These are phyloP conservation scores for Candida jianshihensis DNA, from an alignment of 805 yeast genomes.

Conservation along the genomic window DNA sequence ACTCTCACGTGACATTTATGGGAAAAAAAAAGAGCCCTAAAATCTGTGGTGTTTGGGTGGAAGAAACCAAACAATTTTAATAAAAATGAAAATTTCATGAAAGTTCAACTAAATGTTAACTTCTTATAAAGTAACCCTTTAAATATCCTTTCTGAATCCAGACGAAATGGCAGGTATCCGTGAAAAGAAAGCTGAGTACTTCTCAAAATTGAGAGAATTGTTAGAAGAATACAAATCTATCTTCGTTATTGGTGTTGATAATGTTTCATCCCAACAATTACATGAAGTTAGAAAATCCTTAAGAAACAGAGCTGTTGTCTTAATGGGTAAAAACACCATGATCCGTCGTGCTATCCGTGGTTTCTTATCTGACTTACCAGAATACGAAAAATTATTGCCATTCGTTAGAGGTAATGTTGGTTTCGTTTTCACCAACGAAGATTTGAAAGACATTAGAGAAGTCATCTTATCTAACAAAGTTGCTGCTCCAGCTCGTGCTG, in stretches of 20 bases:
- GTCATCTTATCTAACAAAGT: slow-evolving; percentile 85
- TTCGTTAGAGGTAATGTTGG: slow-evolving; percentile 98
- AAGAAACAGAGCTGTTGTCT: slow-evolving; percentile 90
- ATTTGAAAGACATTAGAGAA: slow-evolving; percentile 90
- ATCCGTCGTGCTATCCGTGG: slow-evolving; percentile 99
- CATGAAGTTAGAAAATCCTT: slow-evolving; percentile 97
- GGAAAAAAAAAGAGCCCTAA: background rate
- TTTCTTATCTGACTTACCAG: slow-evolving; percentile 89
- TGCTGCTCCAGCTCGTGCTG: slow-evolving; percentile 99
- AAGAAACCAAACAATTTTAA: background rate
- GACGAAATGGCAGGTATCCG: slow-evolving; percentile 99
- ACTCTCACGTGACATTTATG: too few relatives aligned
- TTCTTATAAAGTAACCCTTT: slow-evolving; percentile 41
- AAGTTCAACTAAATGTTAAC: background rate
- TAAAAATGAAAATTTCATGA: background rate
- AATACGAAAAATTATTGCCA: slow-evolving; percentile 91
- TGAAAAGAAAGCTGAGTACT: slow-evolving; percentile 95
- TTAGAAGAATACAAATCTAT: slow-evolving; percentile 96
- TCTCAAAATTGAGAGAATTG: slow-evolving; percentile 88
- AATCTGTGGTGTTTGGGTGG: background rate
- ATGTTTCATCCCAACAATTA: slow-evolving; percentile 99
- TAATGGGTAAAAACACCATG: slow-evolving; percentile 99
- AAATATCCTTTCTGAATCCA: slow-evolving; percentile 77
- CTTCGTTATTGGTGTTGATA: slow-evolving; percentile 99
- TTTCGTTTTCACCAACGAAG: slow-evolving; percentile 97